A percentile compares a stretch with the other conserved stretches of the same genome.
These are phyloP conservation scores for Phytophthora vignae DNA, from an alignment of 352 stramenopile genomes.

Conservation along the genomic window DNA sequence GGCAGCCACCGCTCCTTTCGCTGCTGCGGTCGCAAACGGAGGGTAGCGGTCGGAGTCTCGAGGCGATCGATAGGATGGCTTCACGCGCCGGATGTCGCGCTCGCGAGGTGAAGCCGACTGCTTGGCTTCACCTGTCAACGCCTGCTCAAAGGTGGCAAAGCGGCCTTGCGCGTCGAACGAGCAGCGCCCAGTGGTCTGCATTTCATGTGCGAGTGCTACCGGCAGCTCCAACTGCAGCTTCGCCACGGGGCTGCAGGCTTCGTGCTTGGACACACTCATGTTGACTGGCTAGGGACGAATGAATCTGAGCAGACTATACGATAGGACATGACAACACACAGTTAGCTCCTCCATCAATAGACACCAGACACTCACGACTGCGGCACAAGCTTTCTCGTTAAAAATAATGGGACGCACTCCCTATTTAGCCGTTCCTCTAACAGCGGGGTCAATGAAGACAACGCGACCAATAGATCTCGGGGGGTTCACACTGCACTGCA, in stretches of 20 bases:
- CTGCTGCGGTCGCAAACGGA: constrained; percentile 41
- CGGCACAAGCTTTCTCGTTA: constrained; percentile 12
- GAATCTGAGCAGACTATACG: neutral
- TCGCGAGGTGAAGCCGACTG: constrained; percentile 17
- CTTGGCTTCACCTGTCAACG: constrained; percentile 23
- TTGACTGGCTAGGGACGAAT: neutral
- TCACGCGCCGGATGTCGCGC: constrained; percentile 30
- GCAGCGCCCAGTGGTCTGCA: constrained; percentile 44
- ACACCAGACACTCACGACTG: neutral
- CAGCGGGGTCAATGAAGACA: constrained; percentile 9
- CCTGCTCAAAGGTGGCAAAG: constrained; percentile 41
- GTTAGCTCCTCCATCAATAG: constrained; percentile 7
- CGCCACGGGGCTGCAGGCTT: constrained; percentile 5
- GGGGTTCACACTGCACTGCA: constrained; percentile 8
- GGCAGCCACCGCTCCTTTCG: constrained; percentile 36
- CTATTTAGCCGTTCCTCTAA: constrained; percentile 22
- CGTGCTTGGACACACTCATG: constrained; percentile 13
- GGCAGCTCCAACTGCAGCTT: constrained; percentile 32
- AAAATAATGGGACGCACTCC: constrained; percentile 37
- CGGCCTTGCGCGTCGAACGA: constrained; percentile 49
- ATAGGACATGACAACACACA: neutral
- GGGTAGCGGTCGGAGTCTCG: constrained; percentile 32
- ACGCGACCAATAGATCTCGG: constrained; percentile 25
- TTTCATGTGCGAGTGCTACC: constrained; percentile 20
- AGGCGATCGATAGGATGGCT: constrained; percentile 34